Evolutionary conservation across 352 stramenopile genomes (phyloP).

Genomic region (Phytophthora rubi): DNA sequence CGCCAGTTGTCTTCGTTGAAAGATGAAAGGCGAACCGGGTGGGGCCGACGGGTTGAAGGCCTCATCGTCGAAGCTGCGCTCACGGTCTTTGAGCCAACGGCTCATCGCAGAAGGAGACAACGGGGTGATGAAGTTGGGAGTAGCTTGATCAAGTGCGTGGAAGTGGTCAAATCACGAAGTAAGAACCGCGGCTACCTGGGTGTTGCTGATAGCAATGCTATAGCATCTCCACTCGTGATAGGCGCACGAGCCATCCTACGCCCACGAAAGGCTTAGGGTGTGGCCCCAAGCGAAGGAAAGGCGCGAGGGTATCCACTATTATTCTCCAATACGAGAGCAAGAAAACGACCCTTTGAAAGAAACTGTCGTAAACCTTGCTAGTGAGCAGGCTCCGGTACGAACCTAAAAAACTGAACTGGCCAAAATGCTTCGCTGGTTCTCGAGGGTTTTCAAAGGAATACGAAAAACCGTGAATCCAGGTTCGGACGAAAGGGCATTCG

Average conservation of each 20-base stretch:
- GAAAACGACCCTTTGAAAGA: neutral
- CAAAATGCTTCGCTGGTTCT: slow-evolving; percentile 7
- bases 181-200: neutral
- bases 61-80: neutral
- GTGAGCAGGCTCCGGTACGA: too few relatives aligned
- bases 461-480: neutral
- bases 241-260: neutral
- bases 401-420: slow-evolving; percentile 11
- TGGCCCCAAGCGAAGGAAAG: neutral
- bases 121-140: neutral
- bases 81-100: neutral
- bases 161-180: slow-evolving; percentile 5
- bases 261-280: neutral
- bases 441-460: slow-evolving; percentile 1
- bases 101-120: neutral
- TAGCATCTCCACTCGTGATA: neutral
- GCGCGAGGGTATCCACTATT: neutral
- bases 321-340: neutral
- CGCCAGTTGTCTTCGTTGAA: neutral
- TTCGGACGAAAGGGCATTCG: slow-evolving; percentile 12
- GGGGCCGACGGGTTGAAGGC: neutral
- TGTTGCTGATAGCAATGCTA: too few relatives aligned
- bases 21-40: neutral
- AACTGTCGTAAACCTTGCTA: neutral
- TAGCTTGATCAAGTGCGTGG: neutral